Percentiles rank a stretch among this genome's conserved stretches.
Conservation (phyloP, 352 stramenopile species). For the Thraustotheca clavata region DNA sequence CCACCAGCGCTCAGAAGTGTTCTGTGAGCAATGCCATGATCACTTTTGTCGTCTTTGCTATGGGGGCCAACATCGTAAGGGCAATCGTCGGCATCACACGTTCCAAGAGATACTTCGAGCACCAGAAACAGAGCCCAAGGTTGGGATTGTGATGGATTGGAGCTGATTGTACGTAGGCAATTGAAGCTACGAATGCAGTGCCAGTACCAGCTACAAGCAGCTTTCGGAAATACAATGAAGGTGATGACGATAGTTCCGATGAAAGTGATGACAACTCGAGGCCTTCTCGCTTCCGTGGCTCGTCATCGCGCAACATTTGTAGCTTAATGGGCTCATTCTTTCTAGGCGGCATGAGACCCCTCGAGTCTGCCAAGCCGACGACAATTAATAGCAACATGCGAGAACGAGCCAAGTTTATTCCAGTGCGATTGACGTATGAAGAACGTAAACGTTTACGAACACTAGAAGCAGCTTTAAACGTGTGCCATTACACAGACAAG, state of each 20-base stretch:
- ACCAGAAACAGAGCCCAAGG: background rate
- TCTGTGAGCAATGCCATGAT: conserved; percentile 82
- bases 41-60: conserved; percentile 84
- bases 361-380: background rate
- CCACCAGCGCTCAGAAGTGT: conserved; percentile 16
- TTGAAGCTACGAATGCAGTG: background rate
- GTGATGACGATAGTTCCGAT: conserved; percentile 28
- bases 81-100: conserved; percentile 64
- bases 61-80: conserved; percentile 77
- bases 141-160: background rate
- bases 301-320: conserved; percentile 72
- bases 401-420: conserved; percentile 93
- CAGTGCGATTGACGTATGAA: conserved; percentile 91
- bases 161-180: background rate
- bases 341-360: conserved; percentile 26
- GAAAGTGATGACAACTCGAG: conserved; percentile 29
- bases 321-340: conserved; percentile 79
- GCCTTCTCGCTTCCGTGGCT: conserved; percentile 28
- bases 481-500: conserved; percentile 92
- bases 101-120: conserved; percentile 51
- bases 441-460: conserved; percentile 91
- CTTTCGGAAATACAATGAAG: conserved; percentile 32
- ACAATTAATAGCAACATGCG: conserved; percentile 37
- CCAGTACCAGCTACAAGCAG: background rate
- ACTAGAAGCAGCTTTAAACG: conserved; percentile 89